Base-by-base conservation (phyloP, 805 yeast species). In the Schwanniomyces occidentalis region DNA sequence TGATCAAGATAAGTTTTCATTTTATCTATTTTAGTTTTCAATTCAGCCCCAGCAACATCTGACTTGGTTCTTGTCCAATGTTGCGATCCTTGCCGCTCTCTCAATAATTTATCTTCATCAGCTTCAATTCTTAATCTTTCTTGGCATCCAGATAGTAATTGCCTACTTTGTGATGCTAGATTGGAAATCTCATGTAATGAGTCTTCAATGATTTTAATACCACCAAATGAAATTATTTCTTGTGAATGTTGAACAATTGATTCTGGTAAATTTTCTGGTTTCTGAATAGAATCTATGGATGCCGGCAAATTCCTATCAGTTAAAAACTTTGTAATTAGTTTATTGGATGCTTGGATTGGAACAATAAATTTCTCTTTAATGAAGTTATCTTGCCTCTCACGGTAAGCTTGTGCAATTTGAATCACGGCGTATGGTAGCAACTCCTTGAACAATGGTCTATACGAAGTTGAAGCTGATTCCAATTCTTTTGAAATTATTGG, bases 381-480 rank as follows among this genome's bases (percentile, higher is more conserved):
- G 48, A 71, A 84, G 3, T 59, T 60, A 9, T 75, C 76, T 38
- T 79, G 80, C 41, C 90, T 67, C 41, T 83, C 91, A 34, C 75
- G 71, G 50, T 77, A 85, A 1, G 89, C 82, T 25, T 74, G 76
- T 0, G 87, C 78, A 2, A 78, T 71, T 46, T 82, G 85, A 26
- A 85, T 72, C 1, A 86, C 75, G 3, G 71, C 57, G 44, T 74
- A 75, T 0, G 97, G 96, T 2, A 88, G 51, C 3, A 89, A 57
- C 14, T 75, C 75, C n/a, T 61, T 58, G 46, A 89, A 82, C n/a
- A 81, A 39, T 8, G 40, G 17, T 13, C 41, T 29, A 16, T 42
- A 38, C 27, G 40, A 31, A 6, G 28, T 25, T 6, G 51, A 35
- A 6, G 20, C 22, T 4, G 73, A 68, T 3, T 47, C 40, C 1